phyloP scores from a whole-genome alignment of 768 basidiomycete species.

The Mrakia hoshinonis region DNA sequence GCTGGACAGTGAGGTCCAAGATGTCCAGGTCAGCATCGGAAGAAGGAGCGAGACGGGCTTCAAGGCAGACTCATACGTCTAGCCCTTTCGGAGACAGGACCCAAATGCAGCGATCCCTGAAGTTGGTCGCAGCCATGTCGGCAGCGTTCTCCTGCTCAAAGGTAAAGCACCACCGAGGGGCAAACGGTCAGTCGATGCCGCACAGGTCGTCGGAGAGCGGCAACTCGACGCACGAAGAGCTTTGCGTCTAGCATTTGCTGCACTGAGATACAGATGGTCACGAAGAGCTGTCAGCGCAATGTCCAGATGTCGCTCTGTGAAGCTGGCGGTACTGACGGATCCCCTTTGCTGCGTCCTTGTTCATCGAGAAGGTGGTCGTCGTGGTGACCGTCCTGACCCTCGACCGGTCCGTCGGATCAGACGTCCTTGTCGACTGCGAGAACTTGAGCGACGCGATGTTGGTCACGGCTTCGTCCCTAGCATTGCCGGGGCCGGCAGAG shows the following conservation, averaged over 20 bases:
- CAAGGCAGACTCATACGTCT: slow-evolving; percentile 51
- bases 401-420: slow-evolving; percentile 93
- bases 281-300: too few species aligned
- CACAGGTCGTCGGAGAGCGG: background rate
- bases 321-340: slow-evolving; percentile 48
- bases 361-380: slow-evolving; percentile 99
- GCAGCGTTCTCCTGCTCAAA: slow-evolving; percentile 64
- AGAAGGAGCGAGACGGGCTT: background rate
- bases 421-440: slow-evolving; percentile 94
- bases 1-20: background rate
- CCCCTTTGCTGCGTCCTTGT: slow-evolving; percentile 97
- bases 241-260: slow-evolving; percentile 99
- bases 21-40: background rate
- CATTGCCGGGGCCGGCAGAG: background rate
- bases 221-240: slow-evolving; percentile 49
- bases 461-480: slow-evolving; percentile 82
- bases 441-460: slow-evolving; percentile 93
- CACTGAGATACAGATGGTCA: too few species aligned
- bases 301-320: too few species aligned
- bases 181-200: background rate
- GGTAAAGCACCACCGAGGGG: background rate
- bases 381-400: slow-evolving; percentile 98
- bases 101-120: slow-evolving; percentile 96
- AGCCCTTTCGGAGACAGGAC: slow-evolving; percentile 95
- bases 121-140: slow-evolving; percentile 75